phyloP scores from a whole-genome alignment of 169 alveolate genomes.

The Ichthyophthirius multifiliis region DNA sequence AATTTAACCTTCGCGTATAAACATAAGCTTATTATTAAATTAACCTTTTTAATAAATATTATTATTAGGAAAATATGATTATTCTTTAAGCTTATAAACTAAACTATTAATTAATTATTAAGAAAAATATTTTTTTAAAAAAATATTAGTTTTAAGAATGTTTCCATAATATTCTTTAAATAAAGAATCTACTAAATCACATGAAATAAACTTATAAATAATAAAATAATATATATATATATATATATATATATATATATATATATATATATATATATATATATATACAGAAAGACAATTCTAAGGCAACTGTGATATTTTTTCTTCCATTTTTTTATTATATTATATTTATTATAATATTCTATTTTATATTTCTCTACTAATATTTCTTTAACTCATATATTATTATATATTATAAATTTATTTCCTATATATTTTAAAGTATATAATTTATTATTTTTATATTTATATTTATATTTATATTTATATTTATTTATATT shows the following conservation, averaged over 20 bases:
- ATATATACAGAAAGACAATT: background rate
- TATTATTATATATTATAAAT: background rate
- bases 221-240: background rate
- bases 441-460: background rate
- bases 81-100: background rate
- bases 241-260: too few species aligned
- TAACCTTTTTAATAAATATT: background rate
- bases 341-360: background rate
- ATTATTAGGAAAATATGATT: background rate
- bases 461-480: too few species aligned
- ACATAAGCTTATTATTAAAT: background rate
- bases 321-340: background rate
- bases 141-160: background rate
- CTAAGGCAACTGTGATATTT: background rate
- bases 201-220: background rate
- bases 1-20: background rate
- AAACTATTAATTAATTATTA: background rate
- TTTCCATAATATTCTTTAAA: slow-evolving; percentile 1
- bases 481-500: too few species aligned
- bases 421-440: background rate
- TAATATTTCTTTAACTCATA: background rate
- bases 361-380: background rate
- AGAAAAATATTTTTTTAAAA: background rate
- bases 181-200: background rate
- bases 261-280: too few species aligned